Conservation (phyloP, 345 rosid genomes). For the Eucalyptus urophylla region DNA sequence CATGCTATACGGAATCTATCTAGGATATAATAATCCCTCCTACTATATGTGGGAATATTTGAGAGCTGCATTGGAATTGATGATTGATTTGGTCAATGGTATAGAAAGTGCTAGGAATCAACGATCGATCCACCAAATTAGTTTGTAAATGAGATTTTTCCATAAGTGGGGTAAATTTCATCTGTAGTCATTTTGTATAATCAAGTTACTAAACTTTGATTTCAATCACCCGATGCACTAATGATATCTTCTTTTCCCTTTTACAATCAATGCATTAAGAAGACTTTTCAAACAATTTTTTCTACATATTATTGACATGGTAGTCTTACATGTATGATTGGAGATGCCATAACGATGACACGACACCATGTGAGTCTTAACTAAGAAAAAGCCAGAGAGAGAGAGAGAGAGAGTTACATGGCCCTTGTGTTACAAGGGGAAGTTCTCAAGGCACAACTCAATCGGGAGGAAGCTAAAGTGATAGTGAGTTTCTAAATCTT, state of each 20-base stretch:
- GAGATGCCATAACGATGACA: rapidly evolving
- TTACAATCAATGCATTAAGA: too few species aligned
- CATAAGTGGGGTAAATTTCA: slow-evolving; percentile 5
- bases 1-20: not conserved
- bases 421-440: too few species aligned
- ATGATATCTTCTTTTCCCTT: too few species aligned
- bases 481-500: too few species aligned
- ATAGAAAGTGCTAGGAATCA: not conserved
- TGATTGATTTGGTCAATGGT: not conserved
- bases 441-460: too few species aligned
- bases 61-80: not conserved
- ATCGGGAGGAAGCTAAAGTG: rapidly evolving
- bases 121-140: slow-evolving; percentile 5
- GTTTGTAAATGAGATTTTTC: slow-evolving; percentile 19
- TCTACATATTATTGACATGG: too few species aligned
- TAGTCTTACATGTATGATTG: rapidly evolving
- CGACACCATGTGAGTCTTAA: too few species aligned
- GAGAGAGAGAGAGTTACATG: too few species aligned
- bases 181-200: slow-evolving; percentile 53
- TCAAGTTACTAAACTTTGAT: slow-evolving; percentile 1
- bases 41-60: not conserved
- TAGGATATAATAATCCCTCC: too few species aligned
- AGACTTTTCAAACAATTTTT: too few species aligned
- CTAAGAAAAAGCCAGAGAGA: too few species aligned
- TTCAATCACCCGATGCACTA: rapidly evolving